A percentile compares a stretch with the other conserved stretches of the same genome.
Evolutionary conservation across 2,329 filamentous ascomycete genomes (phyloP).

Genomic region (Didymella sp.): DNA sequence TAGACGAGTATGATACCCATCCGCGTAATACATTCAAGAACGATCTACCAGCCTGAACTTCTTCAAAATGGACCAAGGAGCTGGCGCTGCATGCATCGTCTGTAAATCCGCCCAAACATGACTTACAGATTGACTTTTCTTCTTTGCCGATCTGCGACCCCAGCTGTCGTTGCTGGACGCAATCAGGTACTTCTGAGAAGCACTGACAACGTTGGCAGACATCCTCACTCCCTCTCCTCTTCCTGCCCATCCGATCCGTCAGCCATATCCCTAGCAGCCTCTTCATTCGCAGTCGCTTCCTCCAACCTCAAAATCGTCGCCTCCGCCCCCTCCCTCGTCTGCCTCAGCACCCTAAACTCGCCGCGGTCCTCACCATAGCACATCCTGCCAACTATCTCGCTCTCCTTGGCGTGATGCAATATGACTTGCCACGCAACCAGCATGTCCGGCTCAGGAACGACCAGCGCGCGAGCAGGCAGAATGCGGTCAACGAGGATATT

Average conservation of each 20-base stretch:
- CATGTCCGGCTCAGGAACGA: not conserved
- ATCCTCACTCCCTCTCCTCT: not conserved
- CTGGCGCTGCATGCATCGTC: no score
- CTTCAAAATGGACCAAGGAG: no score
- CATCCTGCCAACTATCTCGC: slow-evolving; percentile 3
- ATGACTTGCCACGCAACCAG: slow-evolving; percentile 2
- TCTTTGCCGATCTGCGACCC: no score
- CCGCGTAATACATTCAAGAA: no score
- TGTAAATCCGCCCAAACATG: no score
- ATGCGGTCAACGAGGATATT: slow-evolving; percentile 21
- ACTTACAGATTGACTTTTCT: no score
- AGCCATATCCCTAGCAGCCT: not conserved
- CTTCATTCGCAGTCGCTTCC: not conserved
- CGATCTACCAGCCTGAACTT: no score
- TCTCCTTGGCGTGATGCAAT: not conserved
- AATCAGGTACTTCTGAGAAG: no score
- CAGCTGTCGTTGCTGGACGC: no score
- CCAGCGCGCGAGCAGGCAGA: slow-evolving; percentile 9
- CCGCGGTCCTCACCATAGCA: slow-evolving; percentile 17
- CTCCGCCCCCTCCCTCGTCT: slow-evolving; percentile 6
- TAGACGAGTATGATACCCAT: not conserved
- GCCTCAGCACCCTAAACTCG: slow-evolving; percentile 3
- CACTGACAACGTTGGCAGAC: no score
- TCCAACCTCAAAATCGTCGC: not conserved
- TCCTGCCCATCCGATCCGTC: not conserved